A percentile compares a stretch with the other conserved stretches of the same genome.
These are phyloP conservation scores for Cichorium intybus DNA, from an alignment of 140 eudicot genomes.

Conservation along the genomic window DNA sequence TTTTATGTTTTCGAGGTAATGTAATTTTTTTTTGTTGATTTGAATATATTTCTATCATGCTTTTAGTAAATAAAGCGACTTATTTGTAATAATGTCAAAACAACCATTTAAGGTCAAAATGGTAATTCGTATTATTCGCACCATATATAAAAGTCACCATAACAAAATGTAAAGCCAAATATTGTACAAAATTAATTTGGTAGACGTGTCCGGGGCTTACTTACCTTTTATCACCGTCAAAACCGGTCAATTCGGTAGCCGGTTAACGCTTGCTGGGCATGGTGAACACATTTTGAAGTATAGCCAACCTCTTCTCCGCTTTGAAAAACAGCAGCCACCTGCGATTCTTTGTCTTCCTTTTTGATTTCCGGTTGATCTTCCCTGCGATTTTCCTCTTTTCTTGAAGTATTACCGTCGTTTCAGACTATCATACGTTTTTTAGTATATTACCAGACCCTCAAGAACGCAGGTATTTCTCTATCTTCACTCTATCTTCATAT, in stretches of 20 bases:
- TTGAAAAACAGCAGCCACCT: background rate
- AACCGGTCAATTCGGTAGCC: conserved; percentile 9
- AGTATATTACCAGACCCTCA: background rate
- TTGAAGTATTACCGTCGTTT: conserved; percentile 9
- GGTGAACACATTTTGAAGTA: background rate
- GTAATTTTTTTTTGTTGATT: background rate
- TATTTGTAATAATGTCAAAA: background rate
- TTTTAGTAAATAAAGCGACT: background rate
- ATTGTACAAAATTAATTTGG: background rate
- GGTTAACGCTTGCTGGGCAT: background rate
- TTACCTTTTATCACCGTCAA: background rate
- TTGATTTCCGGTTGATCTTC: conserved; percentile 2
- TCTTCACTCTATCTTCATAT: background rate
- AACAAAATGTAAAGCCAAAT: background rate
- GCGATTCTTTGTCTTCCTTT: background rate
- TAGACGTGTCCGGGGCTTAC: no score
- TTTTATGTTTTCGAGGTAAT: background rate
- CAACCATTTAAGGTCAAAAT: background rate
- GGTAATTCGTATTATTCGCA: background rate
- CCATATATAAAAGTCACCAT: background rate
- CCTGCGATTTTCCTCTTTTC: background rate
- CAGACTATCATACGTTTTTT: background rate
- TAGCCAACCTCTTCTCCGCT: background rate
- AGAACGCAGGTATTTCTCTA: background rate
- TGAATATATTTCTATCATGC: no score